Evolutionary conservation across 2,329 filamentous ascomycete genomes (phyloP).

Genomic region (Curvularia sp.): DNA sequence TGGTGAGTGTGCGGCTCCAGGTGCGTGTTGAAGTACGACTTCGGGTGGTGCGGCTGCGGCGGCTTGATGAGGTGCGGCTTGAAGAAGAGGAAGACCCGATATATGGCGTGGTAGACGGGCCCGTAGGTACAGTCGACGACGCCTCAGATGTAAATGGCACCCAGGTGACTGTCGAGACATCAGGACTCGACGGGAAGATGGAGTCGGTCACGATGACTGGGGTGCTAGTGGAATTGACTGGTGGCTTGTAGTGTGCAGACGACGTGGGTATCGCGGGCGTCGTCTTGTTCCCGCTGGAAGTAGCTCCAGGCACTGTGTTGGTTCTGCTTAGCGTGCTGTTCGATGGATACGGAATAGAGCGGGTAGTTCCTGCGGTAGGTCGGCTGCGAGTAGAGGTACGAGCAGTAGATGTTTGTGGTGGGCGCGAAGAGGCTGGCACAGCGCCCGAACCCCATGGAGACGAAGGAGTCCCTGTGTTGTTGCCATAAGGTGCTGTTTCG

Average conservation of each 20-base stretch:
- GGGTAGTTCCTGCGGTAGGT: constrained; percentile 1
- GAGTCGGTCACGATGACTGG: constrained; percentile 1
- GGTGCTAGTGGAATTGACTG: constrained; percentile 9
- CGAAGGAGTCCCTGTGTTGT: constrained; percentile 11
- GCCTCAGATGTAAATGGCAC: constrained; percentile 9
- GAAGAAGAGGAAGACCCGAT: neutral
- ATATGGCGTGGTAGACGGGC: neutral
- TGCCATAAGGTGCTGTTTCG: constrained; percentile 19
- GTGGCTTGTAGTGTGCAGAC: constrained; percentile 18
- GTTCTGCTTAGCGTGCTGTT: constrained; percentile 14
- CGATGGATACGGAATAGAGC: constrained; percentile 5
- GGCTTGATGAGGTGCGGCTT: neutral
- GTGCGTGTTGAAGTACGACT: constrained; percentile 1
- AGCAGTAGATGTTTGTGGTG: constrained; percentile 3
- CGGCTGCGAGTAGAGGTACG: neutral
- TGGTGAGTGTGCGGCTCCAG: constrained; percentile 14
- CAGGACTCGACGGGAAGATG: constrained; percentile 1
- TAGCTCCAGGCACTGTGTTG: constrained; percentile 5
- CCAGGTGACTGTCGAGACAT: constrained; percentile 13
- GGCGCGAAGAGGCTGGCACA: constrained; percentile 1
- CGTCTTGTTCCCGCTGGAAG: constrained; percentile 4
- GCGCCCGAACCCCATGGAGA: constrained; percentile 17
- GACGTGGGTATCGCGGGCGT: constrained; percentile 4
- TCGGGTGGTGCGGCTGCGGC: neutral
- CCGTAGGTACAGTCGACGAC: neutral